phyloP scores from a whole-genome alignment of 2,329 filamentous ascomycete genomes.

The Verticillium nonalfalfae region DNA sequence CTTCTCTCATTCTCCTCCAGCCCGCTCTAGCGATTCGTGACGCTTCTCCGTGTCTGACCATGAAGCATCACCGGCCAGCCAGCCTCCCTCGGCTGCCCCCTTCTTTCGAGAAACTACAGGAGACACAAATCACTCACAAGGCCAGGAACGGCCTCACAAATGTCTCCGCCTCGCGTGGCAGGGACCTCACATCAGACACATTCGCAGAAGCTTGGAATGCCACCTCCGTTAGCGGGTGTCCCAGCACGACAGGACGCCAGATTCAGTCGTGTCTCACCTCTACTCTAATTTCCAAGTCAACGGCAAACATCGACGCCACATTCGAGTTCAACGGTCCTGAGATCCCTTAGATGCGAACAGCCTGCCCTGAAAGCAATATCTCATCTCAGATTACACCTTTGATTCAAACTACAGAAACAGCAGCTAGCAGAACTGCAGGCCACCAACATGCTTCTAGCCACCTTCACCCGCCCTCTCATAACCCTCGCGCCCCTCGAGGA shows the following conservation, averaged over 20 bases:
- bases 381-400: not conserved
- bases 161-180: not conserved
- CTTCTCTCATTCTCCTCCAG: not conserved
- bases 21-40: not conserved
- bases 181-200: not conserved
- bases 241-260: not conserved
- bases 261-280: not conserved
- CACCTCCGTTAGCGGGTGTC: not conserved
- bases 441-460: not conserved
- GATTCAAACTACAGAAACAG: not conserved
- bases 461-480: not conserved
- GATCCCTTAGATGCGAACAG: not conserved
- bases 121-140: not conserved
- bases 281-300: not conserved
- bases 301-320: not conserved
- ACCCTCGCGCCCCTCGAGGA: not conserved
- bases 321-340: not conserved
- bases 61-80: not conserved
- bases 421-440: not conserved
- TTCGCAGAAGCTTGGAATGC: not conserved
- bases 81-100: not conserved
- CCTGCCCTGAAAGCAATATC: not conserved
- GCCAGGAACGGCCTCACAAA: not conserved
- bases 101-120: not conserved
- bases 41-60: not conserved